phyloP scores from a whole-genome alignment of 163 green algal species.

The Chloroidium sp. region DNA sequence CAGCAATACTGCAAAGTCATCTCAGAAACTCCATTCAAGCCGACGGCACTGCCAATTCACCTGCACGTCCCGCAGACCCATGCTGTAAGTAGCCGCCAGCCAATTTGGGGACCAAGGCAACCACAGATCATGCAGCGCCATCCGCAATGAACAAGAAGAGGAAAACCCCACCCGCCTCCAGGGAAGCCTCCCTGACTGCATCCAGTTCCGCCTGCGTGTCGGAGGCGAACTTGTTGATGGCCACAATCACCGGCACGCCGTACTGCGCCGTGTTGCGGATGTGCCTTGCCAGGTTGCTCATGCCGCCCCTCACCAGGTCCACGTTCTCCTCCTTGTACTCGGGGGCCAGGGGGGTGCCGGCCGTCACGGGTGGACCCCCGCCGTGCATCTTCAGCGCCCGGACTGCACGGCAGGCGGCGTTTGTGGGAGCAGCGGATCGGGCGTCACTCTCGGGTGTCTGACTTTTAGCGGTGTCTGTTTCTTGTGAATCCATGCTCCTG shows the following conservation, averaged over 20 bases:
- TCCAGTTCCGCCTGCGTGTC: slow-evolving; percentile 82
- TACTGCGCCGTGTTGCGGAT: slow-evolving; percentile 80
- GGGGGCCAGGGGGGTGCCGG: slow-evolving; percentile 76
- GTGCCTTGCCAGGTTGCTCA: slow-evolving; percentile 79
- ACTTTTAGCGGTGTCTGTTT: too few species aligned
- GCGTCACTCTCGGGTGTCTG: too few species aligned
- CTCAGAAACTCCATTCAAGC: too few species aligned
- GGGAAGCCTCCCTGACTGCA: slow-evolving; percentile 47
- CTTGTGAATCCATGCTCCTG: too few species aligned
- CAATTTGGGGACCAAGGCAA: too few species aligned
- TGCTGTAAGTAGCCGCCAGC: too few species aligned
- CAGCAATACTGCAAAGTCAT: too few species aligned
- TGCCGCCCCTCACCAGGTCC: slow-evolving; percentile 67
- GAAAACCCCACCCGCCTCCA: slow-evolving; percentile 32
- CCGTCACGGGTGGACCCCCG: slow-evolving; percentile 75
- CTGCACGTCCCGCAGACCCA: too few species aligned
- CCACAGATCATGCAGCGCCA: too few species aligned
- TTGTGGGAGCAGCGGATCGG: too few species aligned
- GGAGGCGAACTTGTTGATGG: slow-evolving; percentile 88
- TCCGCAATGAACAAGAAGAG: too few species aligned
- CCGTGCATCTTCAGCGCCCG: slow-evolving; percentile 98
- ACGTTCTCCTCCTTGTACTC: slow-evolving; percentile 88
- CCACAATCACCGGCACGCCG: slow-evolving; percentile 88
- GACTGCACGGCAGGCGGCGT: slow-evolving; percentile 32
- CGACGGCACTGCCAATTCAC: too few species aligned